Percentiles rank a stretch among this genome's conserved stretches.
phyloP scores from a whole-genome alignment of 257 asterid species.

The Rauvolfia tetraphylla region DNA sequence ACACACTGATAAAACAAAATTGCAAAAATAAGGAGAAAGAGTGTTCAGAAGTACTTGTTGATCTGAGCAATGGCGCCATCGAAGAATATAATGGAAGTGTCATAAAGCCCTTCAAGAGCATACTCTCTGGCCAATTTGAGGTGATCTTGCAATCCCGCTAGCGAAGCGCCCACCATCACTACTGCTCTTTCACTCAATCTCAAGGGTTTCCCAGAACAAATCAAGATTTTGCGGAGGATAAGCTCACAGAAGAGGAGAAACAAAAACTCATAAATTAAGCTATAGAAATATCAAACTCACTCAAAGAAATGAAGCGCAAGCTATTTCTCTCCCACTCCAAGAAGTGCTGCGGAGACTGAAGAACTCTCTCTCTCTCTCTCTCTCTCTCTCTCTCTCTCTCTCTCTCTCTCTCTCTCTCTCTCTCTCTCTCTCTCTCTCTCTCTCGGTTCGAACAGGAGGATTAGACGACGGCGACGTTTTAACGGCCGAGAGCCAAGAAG shows the following conservation, averaged over 20 bases:
- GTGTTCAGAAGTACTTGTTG: constrained; percentile 56
- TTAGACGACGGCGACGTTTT: constrained; percentile 52
- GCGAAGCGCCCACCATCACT: constrained; percentile 60
- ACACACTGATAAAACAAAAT: neutral
- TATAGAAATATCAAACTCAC: constrained; percentile 16
- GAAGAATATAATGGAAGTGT: constrained; percentile 84
- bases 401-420: neutral
- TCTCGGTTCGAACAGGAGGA: constrained; percentile 10
- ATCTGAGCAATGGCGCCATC: constrained; percentile 98
- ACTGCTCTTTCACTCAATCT: constrained; percentile 2
- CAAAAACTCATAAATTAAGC: constrained; percentile 7
- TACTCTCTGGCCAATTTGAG: constrained; percentile 89
- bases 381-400: neutral
- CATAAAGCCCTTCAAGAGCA: constrained; percentile 91
- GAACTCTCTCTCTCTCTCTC: neutral
- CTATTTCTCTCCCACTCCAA: neutral
- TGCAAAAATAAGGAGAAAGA: constrained; percentile 8
- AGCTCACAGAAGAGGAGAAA: constrained; percentile 5
- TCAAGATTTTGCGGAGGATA: constrained; percentile 15
- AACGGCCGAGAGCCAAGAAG: constrained; percentile 30
- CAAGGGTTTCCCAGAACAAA: constrained; percentile 25
- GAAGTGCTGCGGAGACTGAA: neutral
- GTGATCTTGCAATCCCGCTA: constrained; percentile 83
- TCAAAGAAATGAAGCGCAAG: neutral
- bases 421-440: too few relatives aligned